phyloP scores from a whole-genome alignment of 2,329 filamentous ascomycete species.

The Phialocephala subalpina region DNA sequence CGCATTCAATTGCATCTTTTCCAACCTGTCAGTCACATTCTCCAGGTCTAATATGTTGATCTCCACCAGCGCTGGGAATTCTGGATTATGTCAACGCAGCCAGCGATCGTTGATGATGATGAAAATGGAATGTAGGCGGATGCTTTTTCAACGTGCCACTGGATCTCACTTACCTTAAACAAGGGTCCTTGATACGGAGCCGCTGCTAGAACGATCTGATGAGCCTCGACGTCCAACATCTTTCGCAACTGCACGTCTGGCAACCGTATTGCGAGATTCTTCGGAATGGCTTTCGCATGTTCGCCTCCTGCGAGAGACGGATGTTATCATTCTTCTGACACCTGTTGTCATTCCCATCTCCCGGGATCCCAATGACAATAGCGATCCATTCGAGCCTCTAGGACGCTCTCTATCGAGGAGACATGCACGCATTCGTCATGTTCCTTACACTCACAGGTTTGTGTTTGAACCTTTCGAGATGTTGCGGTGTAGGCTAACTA shows the following conservation, averaged over 20 bases:
- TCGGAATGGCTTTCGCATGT: slow-evolving; percentile 57
- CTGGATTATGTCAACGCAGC: slow-evolving; percentile 29
- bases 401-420: slow-evolving; percentile 68
- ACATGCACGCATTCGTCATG: slow-evolving; percentile 71
- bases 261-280: slow-evolving; percentile 38
- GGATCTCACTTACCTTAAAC: background rate
- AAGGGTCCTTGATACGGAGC: slow-evolving; percentile 30
- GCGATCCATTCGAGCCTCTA: slow-evolving; percentile 77
- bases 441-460: slow-evolving; percentile 70
- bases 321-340: slow-evolving; percentile 68
- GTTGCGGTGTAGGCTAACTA: slow-evolving; percentile 16
- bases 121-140: slow-evolving; percentile 31
- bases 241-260: slow-evolving; percentile 15
- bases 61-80: background rate
- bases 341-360: slow-evolving; percentile 60
- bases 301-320: slow-evolving; percentile 54
- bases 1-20: background rate
- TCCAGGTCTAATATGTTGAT: background rate
- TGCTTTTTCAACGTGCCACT: slow-evolving; percentile 12
- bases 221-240: background rate
- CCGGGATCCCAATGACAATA: slow-evolving; percentile 50
- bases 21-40: background rate
- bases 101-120: background rate
- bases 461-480: background rate
- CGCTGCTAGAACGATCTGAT: background rate